Evolutionary conservation across 805 yeast genomes (phyloP).

Genomic region (Clavispora carvajalis): DNA sequence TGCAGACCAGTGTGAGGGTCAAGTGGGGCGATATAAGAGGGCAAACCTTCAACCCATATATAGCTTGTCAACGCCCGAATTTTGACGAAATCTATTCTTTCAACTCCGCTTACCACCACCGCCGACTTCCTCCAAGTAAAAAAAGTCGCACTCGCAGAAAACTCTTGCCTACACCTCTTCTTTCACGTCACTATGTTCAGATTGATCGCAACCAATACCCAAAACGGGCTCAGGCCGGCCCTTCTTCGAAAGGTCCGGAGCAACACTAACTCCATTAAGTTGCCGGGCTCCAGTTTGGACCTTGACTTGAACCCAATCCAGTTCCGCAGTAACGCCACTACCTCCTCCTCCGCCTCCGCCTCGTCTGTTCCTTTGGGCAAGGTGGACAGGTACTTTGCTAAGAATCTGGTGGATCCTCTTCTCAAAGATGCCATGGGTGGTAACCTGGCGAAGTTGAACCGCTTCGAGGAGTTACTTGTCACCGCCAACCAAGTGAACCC

Average conservation of each 20-base stretch:
- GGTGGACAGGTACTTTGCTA: constrained; percentile 16
- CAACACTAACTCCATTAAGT: constrained; percentile 13
- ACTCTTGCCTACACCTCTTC: neutral
- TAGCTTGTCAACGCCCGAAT: neutral
- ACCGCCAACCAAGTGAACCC: constrained; percentile 17
- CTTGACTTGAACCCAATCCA: constrained; percentile 10
- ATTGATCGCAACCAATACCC: constrained; percentile 33
- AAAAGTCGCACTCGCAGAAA: neutral
- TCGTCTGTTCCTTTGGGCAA: constrained; percentile 8
- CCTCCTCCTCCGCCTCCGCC: neutral
- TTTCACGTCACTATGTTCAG: constrained; percentile 27
- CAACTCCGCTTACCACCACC: neutral
- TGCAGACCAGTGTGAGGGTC: neutral
- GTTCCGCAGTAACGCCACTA: constrained; percentile 8
- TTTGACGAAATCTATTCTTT: neutral
- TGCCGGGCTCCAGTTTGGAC: constrained; percentile 7
- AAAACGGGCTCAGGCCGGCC: constrained; percentile 31
- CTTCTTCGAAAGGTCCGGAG: constrained; percentile 33
- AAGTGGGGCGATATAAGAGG: neutral
- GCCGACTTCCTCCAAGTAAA: neutral
- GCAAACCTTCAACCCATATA: neutral
- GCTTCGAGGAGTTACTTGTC: constrained; percentile 26
- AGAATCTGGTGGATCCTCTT: constrained; percentile 20
- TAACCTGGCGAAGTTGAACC: constrained; percentile 16
- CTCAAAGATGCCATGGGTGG: constrained; percentile 16